A percentile compares a stretch with the other conserved stretches of the same genome.
Conservation (phyloP, 2,329 filamentous ascomycete species). For the Massarina eburnea region DNA sequence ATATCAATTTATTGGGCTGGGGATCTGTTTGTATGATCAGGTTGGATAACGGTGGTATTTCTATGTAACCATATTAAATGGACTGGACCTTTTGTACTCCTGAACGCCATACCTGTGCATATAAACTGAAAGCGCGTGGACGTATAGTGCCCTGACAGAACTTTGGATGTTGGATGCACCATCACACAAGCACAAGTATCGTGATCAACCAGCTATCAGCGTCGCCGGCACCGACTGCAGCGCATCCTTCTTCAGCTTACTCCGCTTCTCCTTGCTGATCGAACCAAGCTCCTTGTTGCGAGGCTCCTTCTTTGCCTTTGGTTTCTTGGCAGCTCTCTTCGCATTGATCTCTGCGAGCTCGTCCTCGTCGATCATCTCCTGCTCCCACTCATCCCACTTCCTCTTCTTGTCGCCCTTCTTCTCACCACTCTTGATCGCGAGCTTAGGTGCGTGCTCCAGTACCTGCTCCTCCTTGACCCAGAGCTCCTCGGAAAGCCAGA, state of each 20-base stretch:
- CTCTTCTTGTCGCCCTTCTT: conserved; percentile 37
- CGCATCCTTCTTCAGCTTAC: conserved; percentile 53
- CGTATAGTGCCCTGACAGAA: no score
- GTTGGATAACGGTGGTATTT: conserved; percentile 1
- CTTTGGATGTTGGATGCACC: background rate
- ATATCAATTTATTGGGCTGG: no score
- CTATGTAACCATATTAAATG: background rate
- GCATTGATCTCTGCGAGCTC: conserved; percentile 36
- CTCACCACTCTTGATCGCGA: conserved; percentile 26
- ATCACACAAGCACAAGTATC: background rate
- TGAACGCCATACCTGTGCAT: background rate
- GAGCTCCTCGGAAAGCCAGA: conserved; percentile 90
- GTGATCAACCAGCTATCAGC: conserved; percentile 26
- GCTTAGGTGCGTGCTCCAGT: conserved; percentile 53
- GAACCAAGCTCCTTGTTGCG: conserved; percentile 26
- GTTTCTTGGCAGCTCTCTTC: conserved; percentile 54
- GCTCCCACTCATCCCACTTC: conserved; percentile 43
- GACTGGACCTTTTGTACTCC: conserved; percentile 2
- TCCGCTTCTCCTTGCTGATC: conserved; percentile 51
- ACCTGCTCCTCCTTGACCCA: conserved; percentile 81
- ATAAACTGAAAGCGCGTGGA: no score
- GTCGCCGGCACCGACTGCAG: conserved; percentile 46
- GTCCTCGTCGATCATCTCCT: conserved; percentile 40
- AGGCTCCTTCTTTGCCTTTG: conserved; percentile 36
- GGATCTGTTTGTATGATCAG: background rate